These are phyloP conservation scores for Pelargonium nanum DNA, from an alignment of 345 rosid genomes.

Conservation along the genomic window DNA sequence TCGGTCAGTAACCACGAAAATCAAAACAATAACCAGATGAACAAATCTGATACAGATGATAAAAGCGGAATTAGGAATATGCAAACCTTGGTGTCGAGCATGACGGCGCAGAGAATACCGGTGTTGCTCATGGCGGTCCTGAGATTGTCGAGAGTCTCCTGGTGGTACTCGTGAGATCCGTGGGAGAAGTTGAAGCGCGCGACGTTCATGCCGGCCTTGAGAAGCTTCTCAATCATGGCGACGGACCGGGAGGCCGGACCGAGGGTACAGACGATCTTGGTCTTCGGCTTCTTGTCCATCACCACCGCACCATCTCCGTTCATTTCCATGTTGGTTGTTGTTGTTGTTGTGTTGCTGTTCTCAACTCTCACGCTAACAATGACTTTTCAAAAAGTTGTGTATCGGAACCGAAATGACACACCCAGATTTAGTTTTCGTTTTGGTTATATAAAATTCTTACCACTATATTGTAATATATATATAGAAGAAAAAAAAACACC, in stretches of 20 bases:
- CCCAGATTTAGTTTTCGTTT: neutral
- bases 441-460: too few species aligned
- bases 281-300: conserved; percentile 61
- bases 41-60: neutral
- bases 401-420: too few species aligned
- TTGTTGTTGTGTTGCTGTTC: too few species aligned
- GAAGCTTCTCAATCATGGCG: conserved; percentile 69
- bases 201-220: conserved; percentile 90
- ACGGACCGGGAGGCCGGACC: conserved; percentile 89
- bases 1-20: too few species aligned
- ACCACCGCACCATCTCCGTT: too few species aligned
- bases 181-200: conserved; percentile 97
- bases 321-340: too few species aligned
- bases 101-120: conserved; percentile 85
- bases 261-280: conserved; percentile 90
- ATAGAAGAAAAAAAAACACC: too few species aligned
- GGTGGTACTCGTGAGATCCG: conserved; percentile 89
- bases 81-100: conserved; percentile 88
- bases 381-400: neutral
- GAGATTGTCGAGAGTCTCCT: conserved; percentile 87
- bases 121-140: conserved; percentile 72
- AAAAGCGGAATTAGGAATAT: too few species aligned
- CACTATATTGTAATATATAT: too few species aligned
- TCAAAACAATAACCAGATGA: too few species aligned
- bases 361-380: neutral